A percentile compares a stretch with the other conserved stretches of the same genome.
These are phyloP conservation scores for Tylopilus rubrobrunneus DNA, from an alignment of 768 basidiomycete genomes.

Conservation along the genomic window DNA sequence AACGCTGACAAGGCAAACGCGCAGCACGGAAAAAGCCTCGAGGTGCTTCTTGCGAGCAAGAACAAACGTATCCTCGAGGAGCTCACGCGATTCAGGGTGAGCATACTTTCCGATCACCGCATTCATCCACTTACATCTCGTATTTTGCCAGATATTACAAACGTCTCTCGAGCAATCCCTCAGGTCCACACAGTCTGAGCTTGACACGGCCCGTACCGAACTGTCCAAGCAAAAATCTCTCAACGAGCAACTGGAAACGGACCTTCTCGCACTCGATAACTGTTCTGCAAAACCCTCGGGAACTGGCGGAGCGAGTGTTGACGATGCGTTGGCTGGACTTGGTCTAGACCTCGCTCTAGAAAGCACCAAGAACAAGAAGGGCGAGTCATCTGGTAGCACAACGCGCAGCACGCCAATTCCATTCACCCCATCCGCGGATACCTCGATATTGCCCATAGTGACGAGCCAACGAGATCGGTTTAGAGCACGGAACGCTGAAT, in stretches of 20 bases:
- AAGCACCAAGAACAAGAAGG: slow-evolving; percentile 12
- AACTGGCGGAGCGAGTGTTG: slow-evolving; percentile 24
- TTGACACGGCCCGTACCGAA: slow-evolving; percentile 57
- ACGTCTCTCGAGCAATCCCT: slow-evolving; percentile 75
- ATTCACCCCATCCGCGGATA: slow-evolving; percentile 75
- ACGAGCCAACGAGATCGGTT: slow-evolving; percentile 98
- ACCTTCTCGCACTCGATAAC: slow-evolving; percentile 78
- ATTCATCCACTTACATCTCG: not conserved
- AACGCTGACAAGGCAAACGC: slow-evolving; percentile 81
- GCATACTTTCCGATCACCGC: slow-evolving; percentile 7
- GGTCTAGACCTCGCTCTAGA: slow-evolving; percentile 49
- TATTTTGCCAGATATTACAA: slow-evolving; percentile 62
- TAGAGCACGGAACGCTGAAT: slow-evolving; percentile 92
- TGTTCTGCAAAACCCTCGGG: slow-evolving; percentile 21
- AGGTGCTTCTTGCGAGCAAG: slow-evolving; percentile 87
- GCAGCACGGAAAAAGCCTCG: slow-evolving; percentile 78
- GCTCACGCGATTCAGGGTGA: slow-evolving; percentile 82
- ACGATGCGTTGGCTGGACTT: slow-evolving; percentile 67
- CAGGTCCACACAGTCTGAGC: slow-evolving; percentile 50
- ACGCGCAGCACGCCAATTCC: slow-evolving; percentile 62
- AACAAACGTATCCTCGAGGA: slow-evolving; percentile 93
- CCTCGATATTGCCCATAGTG: slow-evolving; percentile 96
- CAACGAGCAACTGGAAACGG: slow-evolving; percentile 90
- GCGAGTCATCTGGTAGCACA: slow-evolving; percentile 16
- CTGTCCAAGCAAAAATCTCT: slow-evolving; percentile 73